Conservation (phyloP, 2,329 filamentous ascomycete genomes). For the Trichoderma simmonsii region DNA sequence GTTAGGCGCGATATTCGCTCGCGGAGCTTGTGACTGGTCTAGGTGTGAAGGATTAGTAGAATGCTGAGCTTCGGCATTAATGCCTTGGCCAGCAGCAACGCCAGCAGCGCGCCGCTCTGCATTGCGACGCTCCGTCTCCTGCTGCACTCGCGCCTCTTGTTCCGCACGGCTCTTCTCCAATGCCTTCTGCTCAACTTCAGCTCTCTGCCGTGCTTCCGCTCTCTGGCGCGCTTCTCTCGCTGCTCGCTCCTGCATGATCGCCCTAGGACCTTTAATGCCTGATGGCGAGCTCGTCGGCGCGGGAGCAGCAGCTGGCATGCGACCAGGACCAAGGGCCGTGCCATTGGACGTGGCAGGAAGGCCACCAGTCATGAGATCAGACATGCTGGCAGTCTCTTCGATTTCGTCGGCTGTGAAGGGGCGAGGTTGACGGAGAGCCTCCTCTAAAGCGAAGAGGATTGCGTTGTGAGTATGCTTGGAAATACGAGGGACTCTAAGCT, state of each 20-base stretch:
- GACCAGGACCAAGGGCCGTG: slow-evolving; percentile 50
- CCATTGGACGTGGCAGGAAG: slow-evolving; percentile 54
- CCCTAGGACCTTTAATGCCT: slow-evolving; percentile 77
- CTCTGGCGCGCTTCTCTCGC: slow-evolving; percentile 71
- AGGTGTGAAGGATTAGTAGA: slow-evolving; percentile 35
- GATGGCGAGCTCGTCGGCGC: slow-evolving; percentile 54
- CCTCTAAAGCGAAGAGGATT: slow-evolving; percentile 88
- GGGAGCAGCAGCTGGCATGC: slow-evolving; percentile 47
- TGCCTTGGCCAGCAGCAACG: slow-evolving; percentile 40
- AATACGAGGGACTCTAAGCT: slow-evolving; percentile 55
- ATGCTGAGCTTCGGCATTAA: slow-evolving; percentile 31
- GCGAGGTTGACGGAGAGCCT: slow-evolving; percentile 78
- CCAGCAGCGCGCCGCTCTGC: slow-evolving; percentile 59
- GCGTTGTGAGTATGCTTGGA: slow-evolving; percentile 84
- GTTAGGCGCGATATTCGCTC: slow-evolving; percentile 16
- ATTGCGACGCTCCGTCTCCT: slow-evolving; percentile 55
- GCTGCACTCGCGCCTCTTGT: slow-evolving; percentile 52
- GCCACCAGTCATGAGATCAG: slow-evolving; percentile 66
- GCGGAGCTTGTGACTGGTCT: slow-evolving; percentile 26
- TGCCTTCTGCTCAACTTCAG: slow-evolving; percentile 58
- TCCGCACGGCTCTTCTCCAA: slow-evolving; percentile 57
- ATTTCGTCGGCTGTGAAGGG: slow-evolving; percentile 78
- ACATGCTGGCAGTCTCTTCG: slow-evolving; percentile 91
- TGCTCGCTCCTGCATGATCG: slow-evolving; percentile 85
- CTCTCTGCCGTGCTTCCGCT: slow-evolving; percentile 63